Evolutionary conservation across 108 stramenopile genomes (phyloP).

Genomic region (Nannochloropsis salina): DNA sequence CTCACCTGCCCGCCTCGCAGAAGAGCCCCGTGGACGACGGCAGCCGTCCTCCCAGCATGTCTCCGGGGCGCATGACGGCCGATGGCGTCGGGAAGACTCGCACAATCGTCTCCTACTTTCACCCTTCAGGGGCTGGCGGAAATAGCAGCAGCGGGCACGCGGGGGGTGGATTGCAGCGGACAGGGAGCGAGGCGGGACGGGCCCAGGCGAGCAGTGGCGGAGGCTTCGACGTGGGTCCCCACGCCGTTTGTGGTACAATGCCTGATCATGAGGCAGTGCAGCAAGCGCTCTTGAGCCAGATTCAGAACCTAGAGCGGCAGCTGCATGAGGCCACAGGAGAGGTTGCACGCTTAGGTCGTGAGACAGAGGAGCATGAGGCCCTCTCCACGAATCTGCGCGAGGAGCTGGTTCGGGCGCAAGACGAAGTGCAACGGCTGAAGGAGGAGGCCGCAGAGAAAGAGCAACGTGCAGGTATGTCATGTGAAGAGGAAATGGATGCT

Average conservation of each 20-base stretch:
- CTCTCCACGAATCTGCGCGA: background rate
- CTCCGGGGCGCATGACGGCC: background rate
- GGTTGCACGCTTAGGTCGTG: slow-evolving; percentile 1
- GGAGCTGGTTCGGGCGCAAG: slow-evolving; percentile 21
- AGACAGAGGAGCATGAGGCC: slow-evolving; percentile 23
- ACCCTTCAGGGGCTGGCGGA: background rate
- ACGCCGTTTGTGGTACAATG: background rate
- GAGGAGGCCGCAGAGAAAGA: slow-evolving; percentile 20
- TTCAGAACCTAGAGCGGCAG: slow-evolving; percentile 18
- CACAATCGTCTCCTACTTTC: background rate
- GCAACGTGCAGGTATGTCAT: slow-evolving; percentile 17
- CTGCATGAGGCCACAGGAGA: background rate
- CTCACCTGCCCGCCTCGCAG: background rate
- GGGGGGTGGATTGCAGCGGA: background rate
- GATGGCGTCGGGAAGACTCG: slow-evolving; percentile 3
- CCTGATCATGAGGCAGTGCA: background rate
- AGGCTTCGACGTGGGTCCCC: too few species aligned
- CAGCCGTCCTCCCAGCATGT: background rate
- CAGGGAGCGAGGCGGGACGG: background rate
- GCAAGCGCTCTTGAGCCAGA: background rate
- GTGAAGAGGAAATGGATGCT: slow-evolving; percentile 22
- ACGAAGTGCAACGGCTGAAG: slow-evolving; percentile 6
- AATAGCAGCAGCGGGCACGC: background rate
- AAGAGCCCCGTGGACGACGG: background rate
- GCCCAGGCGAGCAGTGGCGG: background rate